Percentiles rank a stretch among this genome's conserved stretches.
Conservation (phyloP, 345 rosid genomes). For the Erysimum cheiranthoides region DNA sequence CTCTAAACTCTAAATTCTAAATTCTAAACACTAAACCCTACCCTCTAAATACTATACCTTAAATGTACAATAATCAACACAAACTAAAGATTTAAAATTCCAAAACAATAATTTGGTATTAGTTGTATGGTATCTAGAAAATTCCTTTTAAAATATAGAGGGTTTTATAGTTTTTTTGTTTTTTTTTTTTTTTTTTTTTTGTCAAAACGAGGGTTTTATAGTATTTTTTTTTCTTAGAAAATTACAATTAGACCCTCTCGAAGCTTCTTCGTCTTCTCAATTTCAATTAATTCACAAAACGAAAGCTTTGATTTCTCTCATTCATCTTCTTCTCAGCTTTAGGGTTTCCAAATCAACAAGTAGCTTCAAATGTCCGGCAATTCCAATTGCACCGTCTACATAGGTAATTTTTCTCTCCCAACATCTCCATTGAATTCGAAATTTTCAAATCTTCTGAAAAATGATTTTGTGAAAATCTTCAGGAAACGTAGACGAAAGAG, state of each 20-base stretch:
- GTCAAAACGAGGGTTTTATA: too few relatives aligned
- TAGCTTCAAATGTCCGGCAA: slow-evolving; percentile 55
- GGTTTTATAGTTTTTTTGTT: neutral
- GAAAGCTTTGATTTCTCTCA: neutral
- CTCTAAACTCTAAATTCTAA: too few relatives aligned
- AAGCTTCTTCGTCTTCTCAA: neutral
- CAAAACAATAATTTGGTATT: too few relatives aligned
- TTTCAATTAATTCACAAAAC: neutral
- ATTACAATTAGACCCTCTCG: neutral
- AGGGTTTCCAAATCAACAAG: slow-evolving; percentile 18
- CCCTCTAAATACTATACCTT: too few relatives aligned
- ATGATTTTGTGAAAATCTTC: neutral
- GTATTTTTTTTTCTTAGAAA: neutral
- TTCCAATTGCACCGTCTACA: slow-evolving; percentile 60
- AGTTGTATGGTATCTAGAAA: too few relatives aligned
- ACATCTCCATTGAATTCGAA: neutral
- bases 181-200: too few relatives aligned
- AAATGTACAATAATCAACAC: too few relatives aligned
- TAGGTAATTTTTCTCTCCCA: slow-evolving; percentile 48
- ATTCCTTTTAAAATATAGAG: too few relatives aligned
- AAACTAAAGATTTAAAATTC: too few relatives aligned
- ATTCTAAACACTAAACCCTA: too few relatives aligned
- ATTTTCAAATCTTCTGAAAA: neutral
- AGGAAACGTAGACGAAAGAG: slow-evolving; percentile 92
- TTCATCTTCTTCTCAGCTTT: neutral